Conservation (phyloP, 176 grass and related monocot species). For the Oryza glumipatula region DNA sequence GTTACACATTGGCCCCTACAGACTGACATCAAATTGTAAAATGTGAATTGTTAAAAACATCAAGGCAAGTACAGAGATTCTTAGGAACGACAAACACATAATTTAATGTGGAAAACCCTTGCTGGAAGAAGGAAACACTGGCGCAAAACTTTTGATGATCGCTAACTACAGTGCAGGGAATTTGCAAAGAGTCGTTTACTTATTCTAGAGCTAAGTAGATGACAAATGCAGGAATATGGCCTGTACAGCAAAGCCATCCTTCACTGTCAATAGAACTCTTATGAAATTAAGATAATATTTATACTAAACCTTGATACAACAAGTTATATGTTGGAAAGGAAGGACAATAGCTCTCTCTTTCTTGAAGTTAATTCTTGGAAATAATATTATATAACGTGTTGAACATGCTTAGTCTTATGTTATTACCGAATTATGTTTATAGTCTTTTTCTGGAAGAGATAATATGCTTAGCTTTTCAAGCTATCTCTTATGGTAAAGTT, state of each 20-base stretch:
- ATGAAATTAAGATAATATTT: not conserved
- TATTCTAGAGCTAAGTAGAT: not conserved
- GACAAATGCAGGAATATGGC: not conserved
- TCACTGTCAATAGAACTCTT: not conserved
- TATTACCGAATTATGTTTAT: not conserved
- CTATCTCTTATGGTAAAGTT: not conserved
- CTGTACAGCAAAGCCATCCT: not conserved
- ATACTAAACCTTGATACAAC: not conserved
- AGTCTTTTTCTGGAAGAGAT: not conserved
- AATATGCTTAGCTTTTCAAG: not conserved
- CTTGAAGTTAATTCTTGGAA: not conserved
- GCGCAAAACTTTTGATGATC: not conserved
- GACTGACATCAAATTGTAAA: not conserved
- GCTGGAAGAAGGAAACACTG: not conserved
- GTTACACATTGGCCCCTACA: not conserved
- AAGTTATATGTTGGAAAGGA: too few species aligned
- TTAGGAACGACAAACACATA: not conserved
- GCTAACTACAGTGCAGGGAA: not conserved
- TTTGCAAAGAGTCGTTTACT: not conserved
- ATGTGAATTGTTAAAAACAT: not conserved
- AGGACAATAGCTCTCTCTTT: not conserved
- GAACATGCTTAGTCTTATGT: constrained; percentile 4
- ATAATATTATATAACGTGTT: not conserved
- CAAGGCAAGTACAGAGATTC: not conserved
- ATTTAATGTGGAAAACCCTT: not conserved